These are phyloP conservation scores for Cenchrus purpureus DNA, from an alignment of 176 grass and related monocot genomes.

Conservation along the genomic window DNA sequence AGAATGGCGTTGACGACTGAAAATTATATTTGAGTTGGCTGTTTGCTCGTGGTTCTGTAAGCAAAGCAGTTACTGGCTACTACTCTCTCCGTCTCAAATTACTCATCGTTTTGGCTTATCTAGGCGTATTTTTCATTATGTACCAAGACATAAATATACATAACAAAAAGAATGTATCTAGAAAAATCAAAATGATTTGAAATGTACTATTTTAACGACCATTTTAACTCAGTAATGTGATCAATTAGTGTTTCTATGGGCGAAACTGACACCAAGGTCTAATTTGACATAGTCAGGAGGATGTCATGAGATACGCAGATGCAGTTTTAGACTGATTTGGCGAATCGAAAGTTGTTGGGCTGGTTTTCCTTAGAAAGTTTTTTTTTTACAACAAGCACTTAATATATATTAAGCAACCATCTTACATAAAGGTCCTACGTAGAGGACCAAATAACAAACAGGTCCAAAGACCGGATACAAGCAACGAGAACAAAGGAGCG, in stretches of 20 bases:
- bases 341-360: not conserved
- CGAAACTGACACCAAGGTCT: not conserved
- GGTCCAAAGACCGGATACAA: too few relatives aligned
- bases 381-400: too few relatives aligned
- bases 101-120: too few relatives aligned
- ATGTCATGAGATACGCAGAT: not conserved
- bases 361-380: not conserved
- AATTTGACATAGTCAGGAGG: not conserved
- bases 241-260: not conserved
- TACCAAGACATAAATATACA: too few relatives aligned
- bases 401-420: too few relatives aligned
- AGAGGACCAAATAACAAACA: too few relatives aligned
- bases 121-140: too few relatives aligned
- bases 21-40: not conserved
- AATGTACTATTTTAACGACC: not conserved
- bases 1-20: constrained; percentile 3
- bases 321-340: not conserved
- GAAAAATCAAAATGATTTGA: too few relatives aligned
- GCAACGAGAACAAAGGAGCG: too few relatives aligned
- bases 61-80: not conserved
- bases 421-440: too few relatives aligned
- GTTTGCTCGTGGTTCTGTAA: not conserved
- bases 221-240: constrained; percentile 15
- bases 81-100: not conserved
- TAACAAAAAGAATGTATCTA: too few relatives aligned